Evolutionary conservation across 2,329 filamentous ascomycete genomes (phyloP).

Genomic region (Verticillium nonalfalfae): DNA sequence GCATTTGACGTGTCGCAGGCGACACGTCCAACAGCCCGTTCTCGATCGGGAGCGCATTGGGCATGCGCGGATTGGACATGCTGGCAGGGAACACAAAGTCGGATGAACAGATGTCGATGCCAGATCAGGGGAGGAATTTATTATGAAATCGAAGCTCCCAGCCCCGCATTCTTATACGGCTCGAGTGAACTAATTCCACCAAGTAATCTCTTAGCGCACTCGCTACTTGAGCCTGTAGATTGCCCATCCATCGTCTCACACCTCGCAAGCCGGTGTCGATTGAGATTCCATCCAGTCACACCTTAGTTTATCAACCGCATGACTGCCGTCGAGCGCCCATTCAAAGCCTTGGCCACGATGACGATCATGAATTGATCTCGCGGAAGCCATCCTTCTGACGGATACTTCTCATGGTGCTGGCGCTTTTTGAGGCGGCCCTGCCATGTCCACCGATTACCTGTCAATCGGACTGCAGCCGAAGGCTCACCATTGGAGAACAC

Average conservation of each 20-base stretch:
- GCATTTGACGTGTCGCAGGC: slow-evolving; percentile 20
- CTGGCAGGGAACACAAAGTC: background rate
- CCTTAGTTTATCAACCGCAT: background rate
- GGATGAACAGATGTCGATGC: background rate
- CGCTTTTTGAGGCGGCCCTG: background rate
- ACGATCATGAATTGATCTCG: slow-evolving; percentile 5
- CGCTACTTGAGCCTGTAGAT: background rate
- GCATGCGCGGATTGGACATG: background rate
- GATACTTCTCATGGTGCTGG: background rate
- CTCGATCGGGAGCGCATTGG: slow-evolving; percentile 9
- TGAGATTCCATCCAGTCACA: background rate
- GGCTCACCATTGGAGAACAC: slow-evolving; percentile 2
- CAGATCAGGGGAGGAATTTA: background rate
- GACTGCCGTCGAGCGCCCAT: background rate
- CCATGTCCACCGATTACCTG: background rate
- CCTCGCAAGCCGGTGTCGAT: no score
- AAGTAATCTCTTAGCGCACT: background rate
- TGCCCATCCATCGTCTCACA: no score
- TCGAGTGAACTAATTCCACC: background rate
- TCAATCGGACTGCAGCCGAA: background rate
- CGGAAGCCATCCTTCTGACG: background rate
- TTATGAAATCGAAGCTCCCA: background rate
- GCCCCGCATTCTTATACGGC: background rate
- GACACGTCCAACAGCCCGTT: slow-evolving; percentile 20
- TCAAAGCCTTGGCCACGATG: background rate